Base-by-base conservation (phyloP, 208 protist genomes). In the Trypanosoma congolense region DNA sequence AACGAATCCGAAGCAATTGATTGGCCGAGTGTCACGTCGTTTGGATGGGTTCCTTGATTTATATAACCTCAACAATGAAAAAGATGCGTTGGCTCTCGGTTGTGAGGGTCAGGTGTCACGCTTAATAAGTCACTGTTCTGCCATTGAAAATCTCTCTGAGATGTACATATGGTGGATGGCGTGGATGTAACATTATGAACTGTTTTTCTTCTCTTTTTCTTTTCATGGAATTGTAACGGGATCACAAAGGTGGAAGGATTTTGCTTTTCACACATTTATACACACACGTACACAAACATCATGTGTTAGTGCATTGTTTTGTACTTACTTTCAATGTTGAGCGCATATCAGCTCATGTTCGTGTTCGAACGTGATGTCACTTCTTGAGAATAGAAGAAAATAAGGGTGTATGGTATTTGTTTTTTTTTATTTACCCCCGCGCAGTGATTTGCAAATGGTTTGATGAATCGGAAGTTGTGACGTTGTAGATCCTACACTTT, bases 141-240 rank as follows among this genome's bases (percentile, higher is more conserved):
- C 81, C 5, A 26, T 85, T 24, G 83, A 97, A 59, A 97, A 97
- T 49, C 76, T 98, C 12, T 75, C 73, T 14, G 73, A 90, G 25
- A 97, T 98, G 92, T 98, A 97, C 73, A 80, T 89, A n/a, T 96
- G 95, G 90, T 98, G 96, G 96, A 97, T 97, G 91, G 76, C 92
- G 16, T 97, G 89, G 88, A 53, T 96, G 5, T 97, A 78, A 74
- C 10, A 22, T 51, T n/a, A 18, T 31, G 33, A 29, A 12, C 21
- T 21, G 3, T 35, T 52, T 24, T 31, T 48, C 21, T 48, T 48
- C 12, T 48, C 22, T n/a, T 65, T 53, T 38, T 38, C 33, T 38
- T 12, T 38, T 6, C 33, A 12, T 12, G 33, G 12, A 38, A 38
- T 12, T 38, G 33, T 38, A 38, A 38, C 12, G 33, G 33, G 33